Conservation (phyloP, 1,139 yeast genomes). For the Candida mesenterica region DNA sequence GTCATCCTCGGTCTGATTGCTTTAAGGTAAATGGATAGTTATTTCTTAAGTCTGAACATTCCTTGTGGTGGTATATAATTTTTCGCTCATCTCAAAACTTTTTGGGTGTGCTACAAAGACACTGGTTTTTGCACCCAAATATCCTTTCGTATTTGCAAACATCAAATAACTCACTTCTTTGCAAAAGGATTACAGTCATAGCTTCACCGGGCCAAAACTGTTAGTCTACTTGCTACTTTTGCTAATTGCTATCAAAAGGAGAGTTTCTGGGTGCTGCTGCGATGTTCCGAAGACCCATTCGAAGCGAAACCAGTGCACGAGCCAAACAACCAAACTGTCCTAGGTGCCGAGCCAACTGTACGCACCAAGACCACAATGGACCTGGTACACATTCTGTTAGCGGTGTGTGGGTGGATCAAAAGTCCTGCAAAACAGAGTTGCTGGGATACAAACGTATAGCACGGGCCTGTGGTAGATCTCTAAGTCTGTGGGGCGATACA, state of each 20-base stretch:
- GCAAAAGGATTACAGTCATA: too few species aligned
- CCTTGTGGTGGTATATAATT: conserved; percentile 1
- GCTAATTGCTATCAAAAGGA: neutral
- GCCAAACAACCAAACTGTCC: too few species aligned
- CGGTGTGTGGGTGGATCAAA: too few species aligned
- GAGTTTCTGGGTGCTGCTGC: conserved; percentile 3
- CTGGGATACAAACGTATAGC: conserved; percentile 9
- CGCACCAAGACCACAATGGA: too few species aligned
- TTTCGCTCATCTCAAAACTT: conserved; percentile 7
- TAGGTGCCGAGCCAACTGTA: too few species aligned
- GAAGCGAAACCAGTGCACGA: neutral
- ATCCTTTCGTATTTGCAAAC: too few species aligned
- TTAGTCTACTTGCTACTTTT: neutral
- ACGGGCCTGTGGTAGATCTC: conserved; percentile 3
- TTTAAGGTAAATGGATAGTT: conserved; percentile 11
- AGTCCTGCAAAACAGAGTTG: conserved; percentile 5
- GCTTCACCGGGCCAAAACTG: too few species aligned
- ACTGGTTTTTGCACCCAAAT: too few species aligned
- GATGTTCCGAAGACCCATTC: conserved; percentile 5
- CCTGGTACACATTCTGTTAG: neutral
- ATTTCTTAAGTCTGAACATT: conserved; percentile 14
- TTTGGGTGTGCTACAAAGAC: neutral
- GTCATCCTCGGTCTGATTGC: conserved; percentile 6
- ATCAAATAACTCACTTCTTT: too few species aligned
- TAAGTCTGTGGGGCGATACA: conserved; percentile 2